Conservation (phyloP, 1,139 yeast species). For the Hansenula lynferdii region DNA sequence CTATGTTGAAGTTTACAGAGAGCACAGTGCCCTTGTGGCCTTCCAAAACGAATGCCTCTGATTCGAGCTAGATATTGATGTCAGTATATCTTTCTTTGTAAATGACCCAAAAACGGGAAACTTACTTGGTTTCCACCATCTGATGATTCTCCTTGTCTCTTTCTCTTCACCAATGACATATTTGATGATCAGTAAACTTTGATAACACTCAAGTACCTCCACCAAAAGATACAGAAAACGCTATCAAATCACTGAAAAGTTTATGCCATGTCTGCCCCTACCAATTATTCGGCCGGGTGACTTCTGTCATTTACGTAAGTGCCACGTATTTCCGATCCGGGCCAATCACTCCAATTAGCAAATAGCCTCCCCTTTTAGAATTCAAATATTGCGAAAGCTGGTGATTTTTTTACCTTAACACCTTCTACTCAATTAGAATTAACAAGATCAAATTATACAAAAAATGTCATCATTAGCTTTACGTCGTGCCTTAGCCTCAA, state of each 20-base stretch:
- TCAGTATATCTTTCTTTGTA: neutral
- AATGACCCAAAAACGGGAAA: neutral
- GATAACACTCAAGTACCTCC: too few species aligned
- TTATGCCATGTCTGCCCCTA: constrained; percentile 1
- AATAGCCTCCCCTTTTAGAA: neutral
- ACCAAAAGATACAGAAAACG: too few species aligned
- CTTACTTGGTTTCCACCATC: neutral
- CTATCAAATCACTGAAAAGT: neutral
- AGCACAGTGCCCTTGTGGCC: constrained; percentile 50
- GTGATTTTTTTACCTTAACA: neutral
- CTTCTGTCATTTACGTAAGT: neutral
- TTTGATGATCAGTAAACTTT: too few species aligned
- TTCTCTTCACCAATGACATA: constrained; percentile 21
- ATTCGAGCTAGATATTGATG: constrained; percentile 7
- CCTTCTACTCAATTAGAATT: too few species aligned
- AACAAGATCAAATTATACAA: neutral
- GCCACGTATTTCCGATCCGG: neutral
- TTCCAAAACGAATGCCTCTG: constrained; percentile 24
- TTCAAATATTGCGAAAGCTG: too few species aligned
- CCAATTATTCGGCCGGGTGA: neutral
- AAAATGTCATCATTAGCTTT: constrained; percentile 25
- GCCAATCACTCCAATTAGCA: neutral
- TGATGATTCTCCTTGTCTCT: constrained; percentile 5
- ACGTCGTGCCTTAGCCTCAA: constrained; percentile 31
- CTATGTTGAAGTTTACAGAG: constrained; percentile 36